A percentile compares a stretch with the other conserved stretches of the same genome.
Conservation (phyloP, 352 stramenopile species). For the Pythium monospermum region DNA sequence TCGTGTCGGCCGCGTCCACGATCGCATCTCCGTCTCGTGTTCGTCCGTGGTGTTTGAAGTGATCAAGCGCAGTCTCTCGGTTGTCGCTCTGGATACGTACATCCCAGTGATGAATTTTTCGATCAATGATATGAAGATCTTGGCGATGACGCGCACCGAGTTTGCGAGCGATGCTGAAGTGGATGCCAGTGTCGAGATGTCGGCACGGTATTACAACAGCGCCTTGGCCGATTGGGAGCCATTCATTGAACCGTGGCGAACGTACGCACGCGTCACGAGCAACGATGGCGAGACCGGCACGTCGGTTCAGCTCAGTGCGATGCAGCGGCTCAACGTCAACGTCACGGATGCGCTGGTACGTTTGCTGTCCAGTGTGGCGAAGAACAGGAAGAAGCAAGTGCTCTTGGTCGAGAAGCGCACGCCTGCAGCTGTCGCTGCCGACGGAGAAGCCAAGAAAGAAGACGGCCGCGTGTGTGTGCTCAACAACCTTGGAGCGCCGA, state of each 20-base stretch:
- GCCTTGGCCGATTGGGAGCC: conserved; percentile 84
- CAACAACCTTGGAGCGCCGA: conserved; percentile 84
- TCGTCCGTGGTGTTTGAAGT: conserved; percentile 85
- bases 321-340: conserved; percentile 85
- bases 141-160: conserved; percentile 64
- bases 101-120: conserved; percentile 89
- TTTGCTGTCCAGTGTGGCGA: conserved; percentile 71
- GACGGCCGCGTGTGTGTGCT: conserved; percentile 82
- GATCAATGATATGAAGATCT: conserved; percentile 77
- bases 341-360: conserved; percentile 81
- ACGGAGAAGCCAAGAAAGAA: conserved; percentile 80
- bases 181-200: conserved; percentile 77
- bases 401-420: conserved; percentile 71
- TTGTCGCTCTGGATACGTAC: conserved; percentile 85
- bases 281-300: conserved; percentile 47
- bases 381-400: conserved; percentile 70
- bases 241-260: conserved; percentile 81
- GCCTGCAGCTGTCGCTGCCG: conserved; percentile 65
- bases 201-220: conserved; percentile 86
- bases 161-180: conserved; percentile 57
- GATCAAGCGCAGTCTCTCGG: conserved; percentile 85
- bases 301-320: conserved; percentile 72
- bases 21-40: conserved; percentile 60
- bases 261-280: conserved; percentile 60
- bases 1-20: conserved; percentile 67